These are phyloP conservation scores for Lepidium sativum DNA, from an alignment of 345 rosid species.

Conservation along the genomic window DNA sequence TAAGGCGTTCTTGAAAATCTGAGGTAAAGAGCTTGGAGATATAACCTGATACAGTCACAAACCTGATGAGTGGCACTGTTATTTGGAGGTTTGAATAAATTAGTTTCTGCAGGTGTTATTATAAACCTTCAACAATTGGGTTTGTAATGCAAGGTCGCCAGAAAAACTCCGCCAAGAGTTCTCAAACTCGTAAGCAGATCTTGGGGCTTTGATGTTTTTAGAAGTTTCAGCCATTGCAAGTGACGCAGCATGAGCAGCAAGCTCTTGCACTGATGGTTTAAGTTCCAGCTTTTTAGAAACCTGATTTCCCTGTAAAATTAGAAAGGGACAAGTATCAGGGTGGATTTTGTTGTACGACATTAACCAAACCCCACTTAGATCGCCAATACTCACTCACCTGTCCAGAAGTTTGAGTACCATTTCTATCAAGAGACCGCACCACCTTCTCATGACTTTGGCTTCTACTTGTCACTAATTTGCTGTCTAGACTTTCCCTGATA, in stretches of 20 bases:
- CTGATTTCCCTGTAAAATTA: slow-evolving; percentile 32
- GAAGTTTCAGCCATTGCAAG: slow-evolving; percentile 69
- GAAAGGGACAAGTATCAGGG: neutral
- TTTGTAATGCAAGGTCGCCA: slow-evolving; percentile 50
- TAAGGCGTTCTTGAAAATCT: slow-evolving; percentile 65
- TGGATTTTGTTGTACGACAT: neutral
- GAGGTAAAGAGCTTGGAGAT: slow-evolving; percentile 67
- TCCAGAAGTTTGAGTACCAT: slow-evolving; percentile 27
- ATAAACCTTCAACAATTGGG: slow-evolving; percentile 66
- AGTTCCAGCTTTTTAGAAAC: slow-evolving; percentile 35
- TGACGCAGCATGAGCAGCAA: slow-evolving; percentile 79
- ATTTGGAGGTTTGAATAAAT: neutral
- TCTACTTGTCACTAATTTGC: slow-evolving; percentile 25
- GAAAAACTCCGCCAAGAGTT: slow-evolving; percentile 71
- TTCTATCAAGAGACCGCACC: slow-evolving; percentile 14
- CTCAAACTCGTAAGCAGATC: slow-evolving; percentile 81
- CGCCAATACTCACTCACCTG: slow-evolving; percentile 12
- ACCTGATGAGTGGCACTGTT: neutral
- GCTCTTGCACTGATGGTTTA: slow-evolving; percentile 63
- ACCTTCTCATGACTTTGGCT: slow-evolving; percentile 25
- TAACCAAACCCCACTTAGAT: neutral
- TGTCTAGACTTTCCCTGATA: slow-evolving; percentile 31
- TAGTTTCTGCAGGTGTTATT: neutral
- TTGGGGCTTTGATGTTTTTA: slow-evolving; percentile 55
- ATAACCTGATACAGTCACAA: slow-evolving; percentile 41